Percentiles rank a stretch among this genome's conserved stretches.
Conservation (phyloP, 1,284 basidiomycete species). For the Tilletia setariae region DNA sequence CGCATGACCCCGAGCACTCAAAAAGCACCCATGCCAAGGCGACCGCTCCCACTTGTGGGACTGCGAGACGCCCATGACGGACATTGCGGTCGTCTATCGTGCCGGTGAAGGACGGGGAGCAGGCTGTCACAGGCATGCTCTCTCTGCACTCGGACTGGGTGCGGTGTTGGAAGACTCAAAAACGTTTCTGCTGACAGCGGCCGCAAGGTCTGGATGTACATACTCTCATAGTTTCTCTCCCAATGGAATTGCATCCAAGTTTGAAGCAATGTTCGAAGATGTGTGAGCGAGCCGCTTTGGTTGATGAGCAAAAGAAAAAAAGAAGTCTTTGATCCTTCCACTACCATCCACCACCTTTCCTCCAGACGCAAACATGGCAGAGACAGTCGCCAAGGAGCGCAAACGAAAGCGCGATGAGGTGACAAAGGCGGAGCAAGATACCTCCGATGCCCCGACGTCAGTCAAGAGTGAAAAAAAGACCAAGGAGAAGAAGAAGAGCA, state of each 20-base stretch:
- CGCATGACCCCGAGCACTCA: conserved; percentile 11
- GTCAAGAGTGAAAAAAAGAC: conserved; percentile 56
- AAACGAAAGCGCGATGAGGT: conserved; percentile 10
- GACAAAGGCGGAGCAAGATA: not conserved
- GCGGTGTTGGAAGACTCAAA: conserved; percentile 9
- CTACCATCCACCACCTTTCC: not conserved
- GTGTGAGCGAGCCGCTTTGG: not conserved
- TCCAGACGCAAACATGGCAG: not conserved
- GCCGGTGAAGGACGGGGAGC: conserved; percentile 4
- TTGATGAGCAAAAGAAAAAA: not conserved
- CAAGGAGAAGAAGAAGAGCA: conserved; percentile 63
- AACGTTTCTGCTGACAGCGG: not conserved
- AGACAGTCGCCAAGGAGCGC: conserved; percentile 2
- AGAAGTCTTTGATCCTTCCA: not conserved
- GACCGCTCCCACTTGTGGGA: not conserved
- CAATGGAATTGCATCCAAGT: not conserved
- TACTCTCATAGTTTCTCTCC: not conserved
- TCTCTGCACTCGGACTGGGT: conserved; percentile 3
- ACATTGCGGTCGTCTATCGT: conserved; percentile 13
- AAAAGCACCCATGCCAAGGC: conserved; percentile 15
- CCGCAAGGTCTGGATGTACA: conserved; percentile 17
- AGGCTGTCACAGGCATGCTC: not conserved
- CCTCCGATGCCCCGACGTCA: not conserved
- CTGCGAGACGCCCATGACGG: conserved; percentile 9
- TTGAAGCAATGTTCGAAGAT: not conserved